These are phyloP conservation scores for Simmondsia chinensis DNA, from an alignment of 148 eudicot species.

Conservation along the genomic window DNA sequence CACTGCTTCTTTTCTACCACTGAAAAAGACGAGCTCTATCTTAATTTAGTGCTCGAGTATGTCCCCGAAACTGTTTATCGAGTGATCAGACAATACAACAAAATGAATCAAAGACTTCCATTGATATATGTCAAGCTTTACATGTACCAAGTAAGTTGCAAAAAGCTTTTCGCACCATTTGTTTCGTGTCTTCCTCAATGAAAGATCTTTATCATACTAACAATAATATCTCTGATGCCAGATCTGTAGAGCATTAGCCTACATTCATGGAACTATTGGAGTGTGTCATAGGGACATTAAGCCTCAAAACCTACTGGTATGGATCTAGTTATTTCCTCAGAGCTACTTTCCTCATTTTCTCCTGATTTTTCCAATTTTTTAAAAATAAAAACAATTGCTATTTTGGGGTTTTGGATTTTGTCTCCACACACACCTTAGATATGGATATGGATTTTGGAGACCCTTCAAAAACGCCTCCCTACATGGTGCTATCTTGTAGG, in stretches of 20 bases:
- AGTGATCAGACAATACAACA: conserved; percentile 57
- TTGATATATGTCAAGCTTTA: conserved; percentile 70
- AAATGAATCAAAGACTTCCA: conserved; percentile 74
- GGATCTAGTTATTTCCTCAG: background rate
- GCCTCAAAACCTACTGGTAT: conserved; percentile 70
- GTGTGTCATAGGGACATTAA: conserved; percentile 69
- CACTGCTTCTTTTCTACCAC: conserved; percentile 86
- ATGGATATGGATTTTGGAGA: too few relatives aligned
- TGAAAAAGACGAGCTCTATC: conserved; percentile 63
- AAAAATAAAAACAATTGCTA: too few relatives aligned
- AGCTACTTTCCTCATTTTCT: background rate
- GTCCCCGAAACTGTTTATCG: conserved; percentile 82
- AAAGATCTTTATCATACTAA: background rate
- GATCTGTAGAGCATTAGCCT: conserved; percentile 62
- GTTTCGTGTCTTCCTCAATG: too few relatives aligned
- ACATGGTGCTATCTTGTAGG: too few relatives aligned
- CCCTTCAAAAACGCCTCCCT: too few relatives aligned
- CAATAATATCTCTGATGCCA: conserved; percentile 9
- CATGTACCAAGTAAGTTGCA: conserved; percentile 48
- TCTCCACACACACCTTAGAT: too few relatives aligned
- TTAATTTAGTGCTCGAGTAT: conserved; percentile 64
- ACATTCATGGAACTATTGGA: conserved; percentile 54
- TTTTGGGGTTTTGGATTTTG: too few relatives aligned
- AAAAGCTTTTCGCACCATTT: background rate
- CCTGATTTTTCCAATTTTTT: too few relatives aligned